Evolutionary conservation across 345 rosid species (phyloP).

Genomic region (Trapa incisa): DNA sequence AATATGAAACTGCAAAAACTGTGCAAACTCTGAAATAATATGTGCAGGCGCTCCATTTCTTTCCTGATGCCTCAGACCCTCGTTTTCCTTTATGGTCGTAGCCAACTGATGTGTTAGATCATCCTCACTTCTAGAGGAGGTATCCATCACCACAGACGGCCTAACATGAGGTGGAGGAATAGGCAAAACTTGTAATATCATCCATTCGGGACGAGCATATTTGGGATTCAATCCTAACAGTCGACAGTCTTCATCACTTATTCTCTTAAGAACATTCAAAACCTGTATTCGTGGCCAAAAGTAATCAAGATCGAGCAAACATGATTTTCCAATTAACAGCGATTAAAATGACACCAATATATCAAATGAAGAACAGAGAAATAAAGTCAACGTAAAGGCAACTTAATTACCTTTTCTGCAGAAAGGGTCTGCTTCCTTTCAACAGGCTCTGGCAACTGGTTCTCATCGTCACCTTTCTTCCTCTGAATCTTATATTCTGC

Average conservation of each 20-base stretch:
- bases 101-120: constrained; percentile 94
- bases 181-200: constrained; percentile 95
- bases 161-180: constrained; percentile 99
- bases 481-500: constrained; percentile 69
- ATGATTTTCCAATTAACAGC: constrained; percentile 3
- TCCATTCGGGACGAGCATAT: constrained; percentile 99
- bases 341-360: background rate
- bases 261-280: constrained; percentile 82
- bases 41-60: constrained; percentile 95
- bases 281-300: constrained; percentile 25
- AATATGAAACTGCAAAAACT: constrained; percentile 83
- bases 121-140: constrained; percentile 92
- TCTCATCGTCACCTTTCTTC: constrained; percentile 75
- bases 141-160: constrained; percentile 97
- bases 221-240: constrained; percentile 82
- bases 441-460: constrained; percentile 92
- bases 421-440: constrained; percentile 91
- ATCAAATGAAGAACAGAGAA: background rate
- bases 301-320: constrained; percentile 1
- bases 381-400: background rate
- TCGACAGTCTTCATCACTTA: constrained; percentile 86
- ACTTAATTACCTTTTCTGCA: constrained; percentile 59
- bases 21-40: constrained; percentile 91
- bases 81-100: constrained; percentile 87
- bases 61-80: constrained; percentile 77